These are phyloP conservation scores for Begonia masoniana DNA, from an alignment of 306 rosid genomes.

Conservation along the genomic window DNA sequence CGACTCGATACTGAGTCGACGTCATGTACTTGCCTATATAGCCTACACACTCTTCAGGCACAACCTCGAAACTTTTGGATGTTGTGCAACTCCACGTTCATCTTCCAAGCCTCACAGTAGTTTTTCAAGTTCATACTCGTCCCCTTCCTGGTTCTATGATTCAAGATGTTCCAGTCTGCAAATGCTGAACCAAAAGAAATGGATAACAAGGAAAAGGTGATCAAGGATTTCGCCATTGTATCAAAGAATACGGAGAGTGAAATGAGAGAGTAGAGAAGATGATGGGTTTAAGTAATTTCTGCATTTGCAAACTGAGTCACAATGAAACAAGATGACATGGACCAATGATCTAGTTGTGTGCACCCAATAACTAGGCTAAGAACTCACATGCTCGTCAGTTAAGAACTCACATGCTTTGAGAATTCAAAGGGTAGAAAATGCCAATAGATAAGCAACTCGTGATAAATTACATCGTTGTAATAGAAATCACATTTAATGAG, in stretches of 20 bases:
- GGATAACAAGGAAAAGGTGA: slow-evolving; percentile 7
- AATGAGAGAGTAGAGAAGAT: background rate
- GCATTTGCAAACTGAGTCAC: too few species aligned
- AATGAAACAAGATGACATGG: too few species aligned
- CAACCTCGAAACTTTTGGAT: slow-evolving; percentile 38
- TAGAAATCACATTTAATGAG: too few species aligned
- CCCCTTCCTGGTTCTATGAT: slow-evolving; percentile 19
- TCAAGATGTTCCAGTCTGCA: slow-evolving; percentile 48
- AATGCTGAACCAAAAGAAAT: slow-evolving; percentile 17
- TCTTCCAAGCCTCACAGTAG: slow-evolving; percentile 56
- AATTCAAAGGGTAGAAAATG: too few species aligned
- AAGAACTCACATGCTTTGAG: too few species aligned
- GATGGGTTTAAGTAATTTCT: background rate
- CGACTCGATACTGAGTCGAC: slow-evolving; percentile 43
- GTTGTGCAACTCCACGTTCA: slow-evolving; percentile 65
- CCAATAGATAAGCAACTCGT: too few species aligned
- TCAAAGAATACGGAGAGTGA: background rate
- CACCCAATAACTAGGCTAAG: too few species aligned
- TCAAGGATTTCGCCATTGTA: slow-evolving; percentile 19
- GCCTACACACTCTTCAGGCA: slow-evolving; percentile 46
- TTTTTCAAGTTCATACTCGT: slow-evolving; percentile 36
- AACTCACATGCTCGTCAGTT: too few species aligned
- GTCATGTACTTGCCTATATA: slow-evolving; percentile 32
- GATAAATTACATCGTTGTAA: too few species aligned
- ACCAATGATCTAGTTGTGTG: too few species aligned